Evolutionary conservation across 805 yeast species (phyloP), one percentile per base, ranked within the genome.

Genomic region (Kluyveromyces starmeri): DNA sequence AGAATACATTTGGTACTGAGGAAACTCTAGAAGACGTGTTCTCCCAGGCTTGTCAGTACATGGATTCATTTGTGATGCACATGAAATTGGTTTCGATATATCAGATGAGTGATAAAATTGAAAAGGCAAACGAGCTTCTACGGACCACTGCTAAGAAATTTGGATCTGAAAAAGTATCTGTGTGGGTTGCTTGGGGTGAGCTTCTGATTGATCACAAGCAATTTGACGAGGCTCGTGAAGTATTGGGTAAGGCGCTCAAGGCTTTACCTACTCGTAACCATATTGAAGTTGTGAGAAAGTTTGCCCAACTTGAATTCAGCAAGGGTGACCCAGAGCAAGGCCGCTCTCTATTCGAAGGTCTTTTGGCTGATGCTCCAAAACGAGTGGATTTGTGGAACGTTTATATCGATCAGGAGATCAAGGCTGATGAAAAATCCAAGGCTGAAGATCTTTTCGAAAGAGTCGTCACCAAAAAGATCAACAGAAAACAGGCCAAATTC

Each of bases 281-380:
- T 45, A 68, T 83, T 40, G 94, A 83, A 42, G 74, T 81, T 37
- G 94, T 86, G 7, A 73, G 78, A 48, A 86, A 83, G 58, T 88
- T 85, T 61, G 96, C 94, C 16, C 88, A 82, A 58, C 62, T 88
- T 37, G 97, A 89, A 59, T 89, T 79, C 58, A 47, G 67, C 36
- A 78, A 79, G 59, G 97, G 97, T 46, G 95, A 86, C 44, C 65
- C 85, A 7, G 98, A 89, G 60, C 89, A 88, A 58, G 98, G 94
- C 36, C 78, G 97, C 55, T 83, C 96, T 1, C 68, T 89, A 46
- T 84, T 89, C 51, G 97, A 89, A 64, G 97, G 96, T 39, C 71
- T 89, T 44, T 59, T 89, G 35, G 73, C 89, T 16, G 92, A 88
- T 53, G 89, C 83, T 31, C 92, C 96, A 35, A 85, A 85, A 68